Base-by-base conservation (phyloP, 2,329 filamentous ascomycete species). In the Neodidymelliopsis sp. region DNA sequence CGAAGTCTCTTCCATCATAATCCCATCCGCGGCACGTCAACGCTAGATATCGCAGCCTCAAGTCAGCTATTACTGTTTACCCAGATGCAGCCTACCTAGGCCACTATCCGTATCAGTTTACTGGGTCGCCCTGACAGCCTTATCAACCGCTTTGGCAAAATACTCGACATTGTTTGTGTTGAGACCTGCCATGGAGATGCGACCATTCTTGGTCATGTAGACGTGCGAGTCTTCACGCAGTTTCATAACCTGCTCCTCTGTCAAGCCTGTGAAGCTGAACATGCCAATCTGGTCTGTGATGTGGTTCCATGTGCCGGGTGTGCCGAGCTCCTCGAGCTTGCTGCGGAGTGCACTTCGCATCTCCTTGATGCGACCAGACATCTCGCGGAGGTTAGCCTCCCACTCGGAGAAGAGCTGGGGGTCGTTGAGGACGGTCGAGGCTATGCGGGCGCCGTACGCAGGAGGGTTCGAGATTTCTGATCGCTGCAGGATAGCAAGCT, bases 201-300 rank as follows among this genome's bases (percentile, higher is more conserved):
- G 88, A 16, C 94, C 94, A 70, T 99, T 99, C 84, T 97, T 97
- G 60, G 93, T 97, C 79, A 93, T 92, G 77, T 94, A 94, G 43
- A 94, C 81, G 73, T 94, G 90, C 51, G 80, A 84, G 39, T 89
- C 83, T 53, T 84, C 79, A 41, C 87, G 82, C 54, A 94, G 77
- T 75, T 84, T 85, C 61, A 82, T 62, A 6, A 93, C 90, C 71
- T 94, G 90, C 54, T 83, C 71, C 76, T 91, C 88, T 10, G 74
- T 83, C 71, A 95, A 76, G 10, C 90, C 90, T 1, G 90, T 95
- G 74, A 96, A 99, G 74, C 88, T 93, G 79, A 99, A 99, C 94
- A 99, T 99, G 78, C 94, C 94, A 70, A 99, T 99, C 82, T 99
- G 94, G 66, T 95, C 90, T 12, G 92, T 97, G 72, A 99, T 96